A percentile compares a stretch with the other conserved stretches of the same genome.
Conservation (phyloP, 331 rosid genomes). For the Acacia concinna region DNA sequence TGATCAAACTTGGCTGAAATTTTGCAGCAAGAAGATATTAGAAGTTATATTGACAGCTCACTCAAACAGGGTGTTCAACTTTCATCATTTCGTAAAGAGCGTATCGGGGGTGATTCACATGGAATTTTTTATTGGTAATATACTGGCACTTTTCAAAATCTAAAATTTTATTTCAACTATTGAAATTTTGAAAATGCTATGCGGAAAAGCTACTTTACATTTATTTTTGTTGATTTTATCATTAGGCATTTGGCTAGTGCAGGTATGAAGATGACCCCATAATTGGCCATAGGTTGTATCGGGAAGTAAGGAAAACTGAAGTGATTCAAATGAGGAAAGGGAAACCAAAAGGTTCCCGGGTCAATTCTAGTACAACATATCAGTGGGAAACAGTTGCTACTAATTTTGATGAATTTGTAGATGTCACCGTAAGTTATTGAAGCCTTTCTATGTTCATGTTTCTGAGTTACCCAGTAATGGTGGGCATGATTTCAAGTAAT, state of each 20-base stretch:
- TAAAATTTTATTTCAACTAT: slow-evolving; percentile 11
- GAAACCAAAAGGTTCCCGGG: slow-evolving; percentile 83
- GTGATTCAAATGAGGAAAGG: slow-evolving; percentile 70
- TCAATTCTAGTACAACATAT: slow-evolving; percentile 70
- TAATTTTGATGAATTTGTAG: slow-evolving; percentile 94
- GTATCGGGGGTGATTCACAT: slow-evolving; percentile 88
- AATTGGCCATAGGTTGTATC: slow-evolving; percentile 87
- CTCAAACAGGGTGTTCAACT: slow-evolving; percentile 82
- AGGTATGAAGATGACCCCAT: slow-evolving; percentile 95
- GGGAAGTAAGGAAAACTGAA: slow-evolving; percentile 89
- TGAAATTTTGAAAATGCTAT: slow-evolving; percentile 6
- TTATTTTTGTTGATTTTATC: slow-evolving; percentile 22
- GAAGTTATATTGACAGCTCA: slow-evolving; percentile 85
- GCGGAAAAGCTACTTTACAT: slow-evolving; percentile 19
- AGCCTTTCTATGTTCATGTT: slow-evolving; percentile 20
- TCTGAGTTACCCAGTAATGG: neutral
- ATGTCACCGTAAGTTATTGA: slow-evolving; percentile 82
- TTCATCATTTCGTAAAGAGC: slow-evolving; percentile 94
- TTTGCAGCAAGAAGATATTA: slow-evolving; percentile 97
- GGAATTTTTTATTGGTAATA: slow-evolving; percentile 93
- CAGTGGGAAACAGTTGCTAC: slow-evolving; percentile 97
- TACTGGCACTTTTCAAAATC: slow-evolving; percentile 30
- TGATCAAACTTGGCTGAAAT: slow-evolving; percentile 38
- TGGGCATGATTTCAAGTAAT: slow-evolving; percentile 10
- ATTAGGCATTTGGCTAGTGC: slow-evolving; percentile 46